A percentile compares a stretch with the other conserved stretches of the same genome.
phyloP scores from a whole-genome alignment of 768 basidiomycete genomes.

The Naganishia randhawae region DNA sequence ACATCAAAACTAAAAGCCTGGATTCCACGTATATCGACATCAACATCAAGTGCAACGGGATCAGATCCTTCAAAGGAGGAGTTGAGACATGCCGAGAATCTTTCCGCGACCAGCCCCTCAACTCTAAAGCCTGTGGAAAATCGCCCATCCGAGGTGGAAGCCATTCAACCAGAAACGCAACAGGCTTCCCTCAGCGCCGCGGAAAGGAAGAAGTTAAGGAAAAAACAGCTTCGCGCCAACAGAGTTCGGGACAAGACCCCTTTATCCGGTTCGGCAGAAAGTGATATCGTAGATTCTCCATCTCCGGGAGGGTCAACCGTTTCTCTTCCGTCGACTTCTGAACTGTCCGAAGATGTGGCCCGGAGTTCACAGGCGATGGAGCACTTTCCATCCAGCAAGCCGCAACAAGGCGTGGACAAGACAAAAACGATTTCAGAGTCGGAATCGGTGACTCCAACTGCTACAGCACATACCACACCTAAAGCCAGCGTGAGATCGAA shows the following conservation, averaged over 20 bases:
- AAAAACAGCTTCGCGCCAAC: constrained; percentile 6
- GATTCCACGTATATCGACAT: background rate
- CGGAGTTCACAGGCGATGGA: background rate
- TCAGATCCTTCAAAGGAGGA: background rate
- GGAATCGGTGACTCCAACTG: constrained; percentile 6
- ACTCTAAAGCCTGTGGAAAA: background rate
- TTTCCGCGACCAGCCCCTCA: background rate
- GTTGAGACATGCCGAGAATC: background rate
- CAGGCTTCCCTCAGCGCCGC: background rate
- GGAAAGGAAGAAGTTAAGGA: constrained; percentile 18
- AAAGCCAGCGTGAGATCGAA: constrained; percentile 1
- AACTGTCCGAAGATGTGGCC: no score
- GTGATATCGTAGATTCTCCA: background rate
- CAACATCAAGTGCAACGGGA: background rate
- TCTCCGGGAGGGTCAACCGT: background rate
- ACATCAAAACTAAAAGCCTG: constrained; percentile 4
- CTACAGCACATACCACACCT: constrained; percentile 11
- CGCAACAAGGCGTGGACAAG: background rate
- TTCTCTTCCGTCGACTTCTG: background rate
- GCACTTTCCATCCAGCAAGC: no score
- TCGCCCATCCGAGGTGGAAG: no score
- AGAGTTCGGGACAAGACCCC: background rate
- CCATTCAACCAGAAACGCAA: background rate
- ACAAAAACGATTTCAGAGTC: background rate
- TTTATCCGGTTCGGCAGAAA: background rate